Base-by-base conservation (phyloP, 305 asterid species). In the Solanum chacoense region DNA sequence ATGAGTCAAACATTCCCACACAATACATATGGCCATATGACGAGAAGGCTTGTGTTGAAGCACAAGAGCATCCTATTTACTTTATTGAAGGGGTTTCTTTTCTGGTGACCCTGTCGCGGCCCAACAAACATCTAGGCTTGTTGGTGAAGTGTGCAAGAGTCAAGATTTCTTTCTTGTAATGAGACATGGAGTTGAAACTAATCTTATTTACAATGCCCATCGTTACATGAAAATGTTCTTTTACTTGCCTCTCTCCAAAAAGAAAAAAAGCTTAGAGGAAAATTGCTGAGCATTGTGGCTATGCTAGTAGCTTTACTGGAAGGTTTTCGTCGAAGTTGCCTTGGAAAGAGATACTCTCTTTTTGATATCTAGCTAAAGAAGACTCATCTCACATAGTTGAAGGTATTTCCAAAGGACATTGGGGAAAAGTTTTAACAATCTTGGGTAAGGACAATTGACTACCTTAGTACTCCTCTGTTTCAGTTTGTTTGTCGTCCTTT, bases 51-150 rank as follows among this genome's bases (percentile, higher is more conserved):
- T 2, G 89, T 40, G 35, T 89, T 8, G 65, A 90, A 78, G 89
- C 91, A 0, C 90, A 83, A n/a, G 96, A 94, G 35, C 94, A 95
- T n/a, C 67, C 85, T 1, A 96, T 96, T 11, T 96, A 97, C 2
- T 88, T 92, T 4, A 71, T 96, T 24, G 98, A 96, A 90, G 90
- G 4, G 97, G 95, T 8, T 93, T 94, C 88, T 93, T 95, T 87
- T 94, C 95, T 4, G 95, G 96, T 37, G 90, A 93, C 88, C 91
- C 92, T 18, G 63, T 3, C 2, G 94, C 92, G 3, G 89, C 94
- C 37, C 18, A 59, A 10, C 89, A 89, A 59, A 95, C 98, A 0
- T 91, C 94, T 1, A 74, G 77, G 65, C 92, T 93, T 10, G 95
- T 96, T 0, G 74, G 13, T 67, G 74, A 67, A 67, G 31, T 13